Evolutionary conservation across 2,329 filamentous ascomycete species (phyloP), one percentile per base, ranked within the genome.

Genomic region (Bipolaris victoriae): DNA sequence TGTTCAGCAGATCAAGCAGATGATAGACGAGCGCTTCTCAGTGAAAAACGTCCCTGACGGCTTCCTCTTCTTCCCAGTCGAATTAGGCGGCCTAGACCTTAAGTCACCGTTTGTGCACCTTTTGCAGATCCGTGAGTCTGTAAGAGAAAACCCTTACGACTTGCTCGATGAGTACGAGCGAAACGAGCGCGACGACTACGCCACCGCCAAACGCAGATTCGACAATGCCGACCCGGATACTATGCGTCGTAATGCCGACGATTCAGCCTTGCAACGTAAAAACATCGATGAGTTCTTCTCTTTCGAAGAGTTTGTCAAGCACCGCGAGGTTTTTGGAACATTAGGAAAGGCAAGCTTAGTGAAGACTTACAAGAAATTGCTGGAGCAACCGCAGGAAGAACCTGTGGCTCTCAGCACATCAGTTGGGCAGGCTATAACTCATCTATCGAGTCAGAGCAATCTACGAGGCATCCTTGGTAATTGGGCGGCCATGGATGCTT

Each of bases 11-110:
- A 63, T 77, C 29, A 84, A 85, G 49, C 73, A 76, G 13, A 76
- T 79, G 6, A 83, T 89, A 10, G 64, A 75, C 4, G 67, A 80
- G 7, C 82, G 84, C 0, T 89, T 89, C 59, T 74, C 75, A 2
- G 75, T 82, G 11, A 61, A 71, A 1, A 68, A 80, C 55, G 71
- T 84, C 5, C 81, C 81, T 0, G 82, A 83, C 24, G 82, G 80
- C 3, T 82, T 83, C 57, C 79, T 84, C 64, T 84, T 80, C 65
- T 83, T 83, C 61, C 82, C 82, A 0, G 73, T 81, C 35, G 79
- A 82, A 54, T 75, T 84, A 9, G 82, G 82, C 5, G 82, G 82
- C 1, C 70, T 84, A 3, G 80, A 80, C 9, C 73, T 84, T 7
- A 75, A 78, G 46, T 84, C 82, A 35, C 81, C 82, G 0, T 82